Evolutionary conservation across 2,329 filamentous ascomycete species (phyloP).

Genomic region (Rutstroemia sp.): DNA sequence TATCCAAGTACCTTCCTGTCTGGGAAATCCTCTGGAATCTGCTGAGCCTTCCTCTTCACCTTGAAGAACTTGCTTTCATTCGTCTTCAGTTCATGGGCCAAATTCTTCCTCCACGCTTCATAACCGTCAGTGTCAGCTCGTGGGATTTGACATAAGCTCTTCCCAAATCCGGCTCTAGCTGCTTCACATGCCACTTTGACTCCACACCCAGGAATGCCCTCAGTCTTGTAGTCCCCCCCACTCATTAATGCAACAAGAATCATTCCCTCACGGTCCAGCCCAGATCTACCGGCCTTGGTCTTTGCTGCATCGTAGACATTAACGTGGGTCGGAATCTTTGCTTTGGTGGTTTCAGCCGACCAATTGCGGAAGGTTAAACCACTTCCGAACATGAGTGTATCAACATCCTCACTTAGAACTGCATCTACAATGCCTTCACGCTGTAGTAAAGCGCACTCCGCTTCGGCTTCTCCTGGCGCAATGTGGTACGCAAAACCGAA

Average conservation of each 20-base stretch:
- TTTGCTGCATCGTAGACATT: conserved; percentile 65
- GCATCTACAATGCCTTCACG: conserved; percentile 78
- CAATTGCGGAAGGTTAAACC: conserved; percentile 72
- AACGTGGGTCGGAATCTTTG: conserved; percentile 74
- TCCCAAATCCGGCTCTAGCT: conserved; percentile 79
- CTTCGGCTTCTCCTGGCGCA: conserved; percentile 91
- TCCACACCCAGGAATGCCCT: conserved; percentile 81
- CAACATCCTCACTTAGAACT: conserved; percentile 92
- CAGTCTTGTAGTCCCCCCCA: conserved; percentile 87
- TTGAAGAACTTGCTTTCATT: conserved; percentile 80
- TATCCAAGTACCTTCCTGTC: conserved; percentile 71
- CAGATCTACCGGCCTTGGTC: conserved; percentile 41
- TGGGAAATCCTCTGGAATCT: conserved; percentile 76
- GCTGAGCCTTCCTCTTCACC: conserved; percentile 64
- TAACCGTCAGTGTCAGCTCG: conserved; percentile 52
- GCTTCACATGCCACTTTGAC: conserved; percentile 86
- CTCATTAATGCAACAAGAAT: conserved; percentile 90
- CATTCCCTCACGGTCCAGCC: conserved; percentile 81
- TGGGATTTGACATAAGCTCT: conserved; percentile 60
- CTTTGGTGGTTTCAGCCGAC: conserved; percentile 61
- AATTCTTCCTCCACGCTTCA: conserved; percentile 60
- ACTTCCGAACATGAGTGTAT: conserved; percentile 96
- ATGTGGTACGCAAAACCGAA: conserved; percentile 82
- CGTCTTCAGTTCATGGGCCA: conserved; percentile 70
- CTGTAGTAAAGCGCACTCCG: conserved; percentile 87